Conservation (phyloP, 129 eudicot species). For the Helianthus tuberosus region DNA sequence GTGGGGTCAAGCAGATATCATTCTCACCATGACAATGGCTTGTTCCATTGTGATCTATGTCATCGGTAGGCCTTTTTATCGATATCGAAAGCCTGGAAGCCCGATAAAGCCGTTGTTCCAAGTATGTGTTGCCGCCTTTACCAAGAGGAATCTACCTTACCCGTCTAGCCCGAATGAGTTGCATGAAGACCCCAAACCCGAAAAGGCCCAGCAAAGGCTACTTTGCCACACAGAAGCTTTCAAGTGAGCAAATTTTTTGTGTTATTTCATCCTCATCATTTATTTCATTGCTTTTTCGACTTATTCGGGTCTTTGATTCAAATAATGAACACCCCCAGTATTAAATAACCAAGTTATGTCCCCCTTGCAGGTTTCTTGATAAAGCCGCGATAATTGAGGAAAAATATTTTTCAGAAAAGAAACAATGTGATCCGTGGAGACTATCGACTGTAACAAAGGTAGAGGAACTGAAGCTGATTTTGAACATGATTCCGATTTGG, state of each 20-base stretch:
- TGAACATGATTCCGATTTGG: conserved; percentile 84
- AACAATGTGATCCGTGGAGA: conserved; percentile 60
- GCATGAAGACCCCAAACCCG: conserved; percentile 54
- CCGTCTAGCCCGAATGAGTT: conserved; percentile 55
- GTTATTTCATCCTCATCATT: not conserved
- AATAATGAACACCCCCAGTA: no score
- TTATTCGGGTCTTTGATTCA: no score
- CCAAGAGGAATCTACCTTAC: conserved; percentile 56
- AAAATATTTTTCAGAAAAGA: conserved; percentile 17
- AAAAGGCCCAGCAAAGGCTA: conserved; percentile 45
- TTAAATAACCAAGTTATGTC: not conserved
- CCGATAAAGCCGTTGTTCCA: conserved; percentile 70
- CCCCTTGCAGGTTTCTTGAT: conserved; percentile 56
- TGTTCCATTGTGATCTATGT: conserved; percentile 46
- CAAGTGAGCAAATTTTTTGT: conserved; percentile 46
- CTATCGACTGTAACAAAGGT: conserved; percentile 76
- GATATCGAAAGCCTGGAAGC: conserved; percentile 57
- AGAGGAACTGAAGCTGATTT: conserved; percentile 69
- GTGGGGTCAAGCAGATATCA: conserved; percentile 70
- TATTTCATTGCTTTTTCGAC: no score
- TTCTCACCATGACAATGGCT: conserved; percentile 59
- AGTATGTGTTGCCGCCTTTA: conserved; percentile 69
- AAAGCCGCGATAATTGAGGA: conserved; percentile 68
- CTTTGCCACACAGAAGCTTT: conserved; percentile 63
- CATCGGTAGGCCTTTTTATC: conserved; percentile 67